Percentiles rank a stretch among this genome's conserved stretches.
These are phyloP conservation scores for Colletotrichum coccodes DNA, from an alignment of 2,329 filamentous ascomycete genomes.

Conservation along the genomic window DNA sequence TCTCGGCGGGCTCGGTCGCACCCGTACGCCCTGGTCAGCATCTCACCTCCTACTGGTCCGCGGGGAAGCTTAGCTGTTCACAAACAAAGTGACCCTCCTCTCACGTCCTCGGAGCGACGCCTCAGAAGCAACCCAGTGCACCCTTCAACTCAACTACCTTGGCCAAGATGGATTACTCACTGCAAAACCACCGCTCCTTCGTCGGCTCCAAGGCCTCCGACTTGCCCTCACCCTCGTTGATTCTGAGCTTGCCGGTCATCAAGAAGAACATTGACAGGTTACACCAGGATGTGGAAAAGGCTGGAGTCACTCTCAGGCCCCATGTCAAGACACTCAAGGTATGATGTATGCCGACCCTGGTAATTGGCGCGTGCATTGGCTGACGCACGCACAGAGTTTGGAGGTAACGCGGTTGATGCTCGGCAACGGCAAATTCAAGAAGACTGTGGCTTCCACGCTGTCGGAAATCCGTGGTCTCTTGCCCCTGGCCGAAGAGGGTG, in stretches of 20 bases:
- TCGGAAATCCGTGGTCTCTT: slow-evolving; percentile 50
- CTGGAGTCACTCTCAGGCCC: slow-evolving; percentile 50
- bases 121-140: background rate
- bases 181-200: slow-evolving; percentile 44
- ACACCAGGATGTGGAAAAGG: slow-evolving; percentile 48
- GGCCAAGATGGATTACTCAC: slow-evolving; percentile 41
- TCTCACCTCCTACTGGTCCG: background rate
- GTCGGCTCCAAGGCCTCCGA: slow-evolving; percentile 45
- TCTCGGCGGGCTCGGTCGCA: slow-evolving; percentile 1
- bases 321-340: slow-evolving; percentile 59
- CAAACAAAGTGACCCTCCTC: background rate
- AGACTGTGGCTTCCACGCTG: slow-evolving; percentile 52
- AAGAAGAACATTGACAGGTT: slow-evolving; percentile 49
- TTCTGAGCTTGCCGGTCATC: slow-evolving; percentile 49
- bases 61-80: background rate
- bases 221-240: slow-evolving; percentile 50
- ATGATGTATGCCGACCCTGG: background rate
- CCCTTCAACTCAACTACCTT: background rate
- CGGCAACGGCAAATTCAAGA: slow-evolving; percentile 46
- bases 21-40: background rate
- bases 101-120: background rate
- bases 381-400: slow-evolving; percentile 39
- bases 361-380: fast-evolving
- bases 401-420: slow-evolving; percentile 53
- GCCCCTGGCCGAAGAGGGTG: slow-evolving; percentile 49